Percentiles rank a stretch among this genome's conserved stretches.
phyloP scores from a whole-genome alignment of 2,329 filamentous ascomycete genomes.

The Zasmidium angulare region DNA sequence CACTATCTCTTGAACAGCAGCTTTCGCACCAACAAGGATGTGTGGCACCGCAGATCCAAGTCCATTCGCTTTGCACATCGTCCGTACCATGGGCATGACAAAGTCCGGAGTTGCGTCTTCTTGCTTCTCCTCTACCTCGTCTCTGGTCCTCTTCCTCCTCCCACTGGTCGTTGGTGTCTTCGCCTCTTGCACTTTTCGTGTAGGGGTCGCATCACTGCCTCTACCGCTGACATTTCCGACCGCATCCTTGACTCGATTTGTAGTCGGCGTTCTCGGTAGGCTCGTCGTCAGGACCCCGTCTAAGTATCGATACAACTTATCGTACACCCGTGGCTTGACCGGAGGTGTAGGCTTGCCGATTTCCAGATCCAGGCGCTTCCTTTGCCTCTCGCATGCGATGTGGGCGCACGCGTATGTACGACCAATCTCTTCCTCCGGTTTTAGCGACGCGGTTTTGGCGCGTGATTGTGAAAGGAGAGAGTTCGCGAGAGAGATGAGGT shows the following conservation, averaged over 20 bases:
- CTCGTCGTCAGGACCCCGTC: slow-evolving; percentile 62
- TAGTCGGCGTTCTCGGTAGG: slow-evolving; percentile 37
- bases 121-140: background rate
- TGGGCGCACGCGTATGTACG: slow-evolving; percentile 81
- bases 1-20: slow-evolving; percentile 16
- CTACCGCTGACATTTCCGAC: background rate
- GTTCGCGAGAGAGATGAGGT: slow-evolving; percentile 69
- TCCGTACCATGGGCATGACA: slow-evolving; percentile 48
- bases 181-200: slow-evolving; percentile 8
- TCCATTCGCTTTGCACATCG: slow-evolving; percentile 43
- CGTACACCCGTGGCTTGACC: slow-evolving; percentile 77
- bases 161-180: slow-evolving; percentile 3
- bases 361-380: slow-evolving; percentile 73
- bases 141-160: background rate
- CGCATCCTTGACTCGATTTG: slow-evolving; percentile 9
- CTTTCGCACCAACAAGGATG: slow-evolving; percentile 20
- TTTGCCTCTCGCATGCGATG: slow-evolving; percentile 85
- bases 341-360: slow-evolving; percentile 73
- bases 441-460: slow-evolving; percentile 72
- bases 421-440: slow-evolving; percentile 84
- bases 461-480: slow-evolving; percentile 80
- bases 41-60: slow-evolving; percentile 22
- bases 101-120: slow-evolving; percentile 11
- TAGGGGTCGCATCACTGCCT: slow-evolving; percentile 9
- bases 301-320: slow-evolving; percentile 77